phyloP scores from a whole-genome alignment of 2,329 filamentous ascomycete species.

The Chrysosporium keratinophilum region DNA sequence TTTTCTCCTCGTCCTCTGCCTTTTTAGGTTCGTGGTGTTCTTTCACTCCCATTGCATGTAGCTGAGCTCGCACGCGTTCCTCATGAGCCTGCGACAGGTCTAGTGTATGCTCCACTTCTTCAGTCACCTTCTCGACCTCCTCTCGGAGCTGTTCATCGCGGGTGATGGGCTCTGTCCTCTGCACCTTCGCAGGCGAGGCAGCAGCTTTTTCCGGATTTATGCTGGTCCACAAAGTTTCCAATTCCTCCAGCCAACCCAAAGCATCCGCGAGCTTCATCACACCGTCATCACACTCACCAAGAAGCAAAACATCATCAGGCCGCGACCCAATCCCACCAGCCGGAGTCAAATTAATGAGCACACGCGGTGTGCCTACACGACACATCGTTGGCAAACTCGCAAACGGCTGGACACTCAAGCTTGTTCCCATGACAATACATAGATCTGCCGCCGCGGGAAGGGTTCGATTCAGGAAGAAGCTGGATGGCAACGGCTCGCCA shows the following conservation, averaged over 20 bases:
- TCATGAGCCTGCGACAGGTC: conserved; percentile 39
- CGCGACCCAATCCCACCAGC: conserved; percentile 70
- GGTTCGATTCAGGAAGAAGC: conserved; percentile 52
- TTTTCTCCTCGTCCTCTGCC: not conserved
- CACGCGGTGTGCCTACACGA: conserved; percentile 53
- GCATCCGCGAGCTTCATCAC: conserved; percentile 67
- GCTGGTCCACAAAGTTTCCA: conserved; percentile 63
- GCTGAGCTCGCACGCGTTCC: conserved; percentile 29
- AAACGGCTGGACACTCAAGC: conserved; percentile 79
- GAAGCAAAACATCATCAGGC: conserved; percentile 70
- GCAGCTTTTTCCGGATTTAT: conserved; percentile 53
- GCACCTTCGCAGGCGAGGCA: conserved; percentile 28
- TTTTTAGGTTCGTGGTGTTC: not conserved
- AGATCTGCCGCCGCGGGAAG: conserved; percentile 59
- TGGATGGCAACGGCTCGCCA: conserved; percentile 59
- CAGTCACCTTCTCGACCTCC: conserved; percentile 49
- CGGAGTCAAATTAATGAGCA: conserved; percentile 77
- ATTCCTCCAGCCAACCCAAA: conserved; percentile 74
- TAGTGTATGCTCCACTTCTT: conserved; percentile 48
- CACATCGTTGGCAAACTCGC: conserved; percentile 63
- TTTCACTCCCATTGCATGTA: conserved; percentile 17
- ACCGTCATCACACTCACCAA: conserved; percentile 75
- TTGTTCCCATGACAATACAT: conserved; percentile 79
- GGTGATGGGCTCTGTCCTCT: conserved; percentile 31
- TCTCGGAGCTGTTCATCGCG: conserved; percentile 49